These are phyloP conservation scores for Hippophae rhamnoides DNA, from an alignment of 306 rosid genomes.

Conservation along the genomic window DNA sequence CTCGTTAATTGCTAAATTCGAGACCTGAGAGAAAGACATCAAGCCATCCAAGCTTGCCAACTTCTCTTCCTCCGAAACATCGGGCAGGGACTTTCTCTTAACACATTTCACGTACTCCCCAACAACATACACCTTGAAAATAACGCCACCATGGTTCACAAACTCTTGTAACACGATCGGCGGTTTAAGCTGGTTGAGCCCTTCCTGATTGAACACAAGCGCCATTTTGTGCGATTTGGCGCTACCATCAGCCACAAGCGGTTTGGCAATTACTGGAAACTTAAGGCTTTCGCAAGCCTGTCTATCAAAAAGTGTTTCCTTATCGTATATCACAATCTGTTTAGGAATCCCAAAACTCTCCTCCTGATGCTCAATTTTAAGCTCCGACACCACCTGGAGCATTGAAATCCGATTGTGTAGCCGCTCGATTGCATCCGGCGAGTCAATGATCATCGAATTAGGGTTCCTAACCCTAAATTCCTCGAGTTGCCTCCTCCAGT, in stretches of 20 bases:
- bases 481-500: conserved; percentile 15
- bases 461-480: conserved; percentile 7
- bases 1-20: conserved; percentile 18
- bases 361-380: background rate
- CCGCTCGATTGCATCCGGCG: conserved; percentile 20
- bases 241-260: conserved; percentile 16
- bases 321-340: conserved; percentile 5
- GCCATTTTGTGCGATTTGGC: conserved; percentile 40
- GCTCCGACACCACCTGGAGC: conserved; percentile 19
- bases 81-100: conserved; percentile 44
- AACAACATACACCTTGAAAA: conserved; percentile 63
- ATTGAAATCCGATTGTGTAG: conserved; percentile 28
- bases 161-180: conserved; percentile 54
- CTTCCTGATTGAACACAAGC: conserved; percentile 31
- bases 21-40: conserved; percentile 37
- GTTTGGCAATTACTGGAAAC: conserved; percentile 26
- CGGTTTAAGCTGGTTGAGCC: conserved; percentile 19
- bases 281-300: conserved; percentile 1
- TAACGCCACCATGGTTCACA: conserved; percentile 59
- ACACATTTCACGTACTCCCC: conserved; percentile 44
- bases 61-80: conserved; percentile 23
- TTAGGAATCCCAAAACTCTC: conserved; percentile 1
- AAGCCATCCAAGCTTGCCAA: conserved; percentile 13
- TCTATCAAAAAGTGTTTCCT: background rate
- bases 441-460: conserved; percentile 16